These are phyloP conservation scores for Paramyrothecium sp. DNA, from an alignment of 2,329 filamentous ascomycete species.

Conservation along the genomic window DNA sequence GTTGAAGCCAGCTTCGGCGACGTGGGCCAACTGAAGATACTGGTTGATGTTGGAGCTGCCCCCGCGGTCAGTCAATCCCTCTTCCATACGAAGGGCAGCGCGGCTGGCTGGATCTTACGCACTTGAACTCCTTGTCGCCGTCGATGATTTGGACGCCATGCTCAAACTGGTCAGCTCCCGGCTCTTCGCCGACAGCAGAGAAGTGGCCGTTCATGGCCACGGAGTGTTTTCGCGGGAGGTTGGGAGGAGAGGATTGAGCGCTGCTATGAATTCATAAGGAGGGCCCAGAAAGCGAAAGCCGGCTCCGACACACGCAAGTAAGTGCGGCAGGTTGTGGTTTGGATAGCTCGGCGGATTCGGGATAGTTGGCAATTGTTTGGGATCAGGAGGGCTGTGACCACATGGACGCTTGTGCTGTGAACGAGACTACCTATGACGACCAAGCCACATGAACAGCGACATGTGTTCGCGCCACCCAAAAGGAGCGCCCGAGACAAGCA, in stretches of 20 bases:
- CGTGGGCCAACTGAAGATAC: conserved; percentile 77
- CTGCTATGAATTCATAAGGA: background rate
- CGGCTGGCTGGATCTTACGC: conserved; percentile 31
- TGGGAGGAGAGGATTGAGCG: background rate
- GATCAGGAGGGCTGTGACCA: too few species aligned
- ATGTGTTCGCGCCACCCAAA: too few species aligned
- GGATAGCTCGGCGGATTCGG: too few species aligned
- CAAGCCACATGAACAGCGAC: too few species aligned
- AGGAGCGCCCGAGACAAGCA: too few species aligned
- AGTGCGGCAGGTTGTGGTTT: too few species aligned
- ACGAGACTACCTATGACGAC: too few species aligned
- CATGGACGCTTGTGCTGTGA: too few species aligned
- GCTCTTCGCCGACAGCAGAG: conserved; percentile 67
- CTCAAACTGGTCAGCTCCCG: conserved; percentile 69
- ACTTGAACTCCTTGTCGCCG: conserved; percentile 93
- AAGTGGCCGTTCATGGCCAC: conserved; percentile 76
- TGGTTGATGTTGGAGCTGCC: conserved; percentile 71
- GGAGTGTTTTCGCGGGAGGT: background rate
- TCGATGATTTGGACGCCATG: conserved; percentile 97
- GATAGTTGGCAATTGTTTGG: too few species aligned
- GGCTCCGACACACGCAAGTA: too few species aligned
- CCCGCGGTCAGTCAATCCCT: background rate
- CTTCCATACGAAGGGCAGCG: background rate
- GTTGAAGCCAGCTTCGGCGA: conserved; percentile 92
- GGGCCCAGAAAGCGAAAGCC: background rate